A percentile compares a stretch with the other conserved stretches of the same genome.
These are phyloP conservation scores for Ogataea pini DNA, from an alignment of 805 yeast species.

Conservation along the genomic window DNA sequence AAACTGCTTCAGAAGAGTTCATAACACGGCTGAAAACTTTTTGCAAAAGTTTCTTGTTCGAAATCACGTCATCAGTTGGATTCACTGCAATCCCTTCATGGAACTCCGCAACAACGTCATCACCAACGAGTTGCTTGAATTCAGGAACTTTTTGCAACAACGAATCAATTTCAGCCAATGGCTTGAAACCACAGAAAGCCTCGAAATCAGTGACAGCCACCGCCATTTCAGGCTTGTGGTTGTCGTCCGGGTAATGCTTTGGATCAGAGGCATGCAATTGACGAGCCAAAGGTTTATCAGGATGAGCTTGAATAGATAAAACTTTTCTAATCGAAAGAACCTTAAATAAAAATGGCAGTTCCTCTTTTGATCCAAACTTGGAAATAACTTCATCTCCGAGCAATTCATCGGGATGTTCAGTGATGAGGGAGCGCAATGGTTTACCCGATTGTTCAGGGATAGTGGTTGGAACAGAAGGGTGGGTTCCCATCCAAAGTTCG, in stretches of 20 bases:
- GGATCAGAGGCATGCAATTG: conserved; percentile 82
- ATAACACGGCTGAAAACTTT: conserved; percentile 78
- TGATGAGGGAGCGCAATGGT: conserved; percentile 62
- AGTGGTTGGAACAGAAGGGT: conserved; percentile 83
- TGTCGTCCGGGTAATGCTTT: conserved; percentile 92
- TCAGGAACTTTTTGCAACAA: conserved; percentile 77
- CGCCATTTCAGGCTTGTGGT: conserved; percentile 99
- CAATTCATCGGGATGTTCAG: conserved; percentile 54
- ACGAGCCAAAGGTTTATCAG: conserved; percentile 83
- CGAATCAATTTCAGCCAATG: conserved; percentile 71
- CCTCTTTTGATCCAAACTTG: conserved; percentile 68
- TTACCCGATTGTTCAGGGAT: conserved; percentile 55
- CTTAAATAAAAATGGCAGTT: conserved; percentile 90
- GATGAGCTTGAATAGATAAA: conserved; percentile 95
- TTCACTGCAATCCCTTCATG: conserved; percentile 47
- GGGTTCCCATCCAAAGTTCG: conserved; percentile 99
- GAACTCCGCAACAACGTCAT: conserved; percentile 55
- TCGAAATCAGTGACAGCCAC: conserved; percentile 94
- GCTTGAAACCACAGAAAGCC: conserved; percentile 98
- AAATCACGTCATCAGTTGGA: conserved; percentile 45
- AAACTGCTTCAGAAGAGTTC: conserved; percentile 68
- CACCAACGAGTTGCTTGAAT: conserved; percentile 68
- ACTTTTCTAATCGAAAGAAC: conserved; percentile 93
- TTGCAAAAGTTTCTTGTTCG: conserved; percentile 69
- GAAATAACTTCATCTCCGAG: conserved; percentile 60